Conservation (phyloP, 2,329 filamentous ascomycete genomes). For the Neofusicoccum ribis region DNA sequence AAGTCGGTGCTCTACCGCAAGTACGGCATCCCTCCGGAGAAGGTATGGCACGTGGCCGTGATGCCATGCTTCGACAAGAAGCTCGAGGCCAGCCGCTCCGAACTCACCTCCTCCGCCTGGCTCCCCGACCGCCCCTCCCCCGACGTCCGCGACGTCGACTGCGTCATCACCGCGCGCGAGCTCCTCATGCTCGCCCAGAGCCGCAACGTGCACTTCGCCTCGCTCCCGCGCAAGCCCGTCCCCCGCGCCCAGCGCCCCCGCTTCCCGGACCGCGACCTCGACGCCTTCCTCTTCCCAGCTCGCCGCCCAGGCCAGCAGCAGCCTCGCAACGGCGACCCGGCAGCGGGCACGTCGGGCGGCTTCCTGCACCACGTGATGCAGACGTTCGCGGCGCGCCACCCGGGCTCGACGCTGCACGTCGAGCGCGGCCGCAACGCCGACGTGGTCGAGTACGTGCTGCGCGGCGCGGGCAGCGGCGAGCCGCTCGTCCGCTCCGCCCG, state of each 20-base stretch:
- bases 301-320: conserved; percentile 29
- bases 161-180: conserved; percentile 95
- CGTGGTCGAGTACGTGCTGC: conserved; percentile 83
- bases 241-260: conserved; percentile 47
- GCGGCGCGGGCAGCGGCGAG: conserved; percentile 26
- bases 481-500: conserved; percentile 58
- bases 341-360: conserved; percentile 75
- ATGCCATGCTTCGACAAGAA: conserved; percentile 99
- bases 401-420: conserved; percentile 68
- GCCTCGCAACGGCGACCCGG: conserved; percentile 39
- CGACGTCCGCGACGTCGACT: conserved; percentile 82
- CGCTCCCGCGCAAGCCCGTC: conserved; percentile 62
- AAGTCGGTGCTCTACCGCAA: conserved; percentile 79
- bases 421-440: conserved; percentile 84
- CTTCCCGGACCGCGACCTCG: conserved; percentile 73
- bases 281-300: conserved; percentile 71
- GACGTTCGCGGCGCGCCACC: conserved; percentile 68
- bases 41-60: conserved; percentile 90
- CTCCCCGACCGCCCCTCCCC: conserved; percentile 23
- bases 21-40: conserved; percentile 70
- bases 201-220: conserved; percentile 74
- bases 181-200: conserved; percentile 85
- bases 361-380: conserved; percentile 83
- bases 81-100: conserved; percentile 88
- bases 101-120: conserved; percentile 84